Evolutionary conservation across 441 rosid species (phyloP), one percentile per base, ranked within the genome.

Genomic region (Adansonia rubrostipa): DNA sequence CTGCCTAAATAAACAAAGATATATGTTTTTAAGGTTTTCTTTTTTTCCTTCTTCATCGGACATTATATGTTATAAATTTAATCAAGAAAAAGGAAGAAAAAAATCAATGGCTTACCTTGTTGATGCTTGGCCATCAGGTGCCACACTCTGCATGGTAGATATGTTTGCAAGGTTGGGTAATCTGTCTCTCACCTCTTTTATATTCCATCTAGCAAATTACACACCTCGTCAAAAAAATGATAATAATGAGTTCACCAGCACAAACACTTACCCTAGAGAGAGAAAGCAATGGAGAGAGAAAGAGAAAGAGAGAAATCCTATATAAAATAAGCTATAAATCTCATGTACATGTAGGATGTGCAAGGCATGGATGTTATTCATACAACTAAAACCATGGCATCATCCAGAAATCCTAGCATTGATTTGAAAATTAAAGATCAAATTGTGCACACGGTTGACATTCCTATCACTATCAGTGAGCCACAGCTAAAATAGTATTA

Each of bases 201-300:
- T 92, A 92, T 78, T 90, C 94, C 96, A 92, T 90, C 76, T 92
- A 93, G 87, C 96, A 92, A 71, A 92, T 89, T 53, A 92, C 94
- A 83, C 96, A 92, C 84, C 96, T 92, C 70, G 47, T 78, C 54
- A 80, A 81, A 36, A 60, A 63, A 15, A 77, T 4, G 9, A 70
- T n/a, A 61, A 51, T 33, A 8, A 77, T 80, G 40, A 71, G 77
- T 58, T 68, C 17, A 24, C 61, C 20, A 56, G 48, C 9, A 79
- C 64, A 6, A 64, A 14, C 24, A 57, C 17, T 19, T 20, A 28
- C 7, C 50, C 9, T 20, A 9, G 24, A 71, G 28, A 44, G 19
- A 61, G 65, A 61, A 2, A 58, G 5, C 28, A 69, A 36, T 15
- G 7, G 36, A 28, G 36, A 28, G 36, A 28, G 36, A 28, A 28